phyloP scores from a whole-genome alignment of 768 basidiomycete species.

The Sarcodon sp. region DNA sequence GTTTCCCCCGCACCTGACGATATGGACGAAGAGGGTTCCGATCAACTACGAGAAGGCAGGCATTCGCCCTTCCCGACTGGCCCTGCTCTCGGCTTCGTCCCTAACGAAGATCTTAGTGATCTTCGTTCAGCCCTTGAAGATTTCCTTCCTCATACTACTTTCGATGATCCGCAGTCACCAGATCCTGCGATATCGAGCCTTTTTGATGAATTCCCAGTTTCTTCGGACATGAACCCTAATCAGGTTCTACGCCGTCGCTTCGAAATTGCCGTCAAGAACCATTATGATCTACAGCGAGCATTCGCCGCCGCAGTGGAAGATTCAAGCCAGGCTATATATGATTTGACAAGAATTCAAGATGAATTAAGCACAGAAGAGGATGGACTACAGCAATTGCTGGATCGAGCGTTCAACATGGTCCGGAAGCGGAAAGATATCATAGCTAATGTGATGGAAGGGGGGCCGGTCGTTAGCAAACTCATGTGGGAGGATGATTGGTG shows the following conservation, averaged over 20 bases:
- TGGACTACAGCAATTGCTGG: too few species aligned
- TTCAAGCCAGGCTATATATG: not conserved
- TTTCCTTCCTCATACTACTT: not conserved
- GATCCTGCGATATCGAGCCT: not conserved
- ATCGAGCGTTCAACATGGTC: too few species aligned
- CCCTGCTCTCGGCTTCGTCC: not conserved
- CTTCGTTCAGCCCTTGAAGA: not conserved
- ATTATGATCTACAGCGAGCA: not conserved
- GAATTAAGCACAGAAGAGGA: too few species aligned
- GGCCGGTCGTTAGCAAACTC: too few species aligned
- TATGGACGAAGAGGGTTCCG: too few species aligned
- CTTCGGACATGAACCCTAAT: too few species aligned
- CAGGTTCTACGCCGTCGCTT: not conserved
- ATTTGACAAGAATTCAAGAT: not conserved
- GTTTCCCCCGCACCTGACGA: too few species aligned
- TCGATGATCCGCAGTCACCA: not conserved
- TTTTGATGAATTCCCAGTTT: not conserved
- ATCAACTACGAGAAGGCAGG: too few species aligned
- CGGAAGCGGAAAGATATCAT: too few species aligned
- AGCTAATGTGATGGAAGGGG: too few species aligned
- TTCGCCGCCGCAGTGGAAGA: not conserved
- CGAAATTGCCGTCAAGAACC: not conserved
- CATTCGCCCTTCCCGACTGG: too few species aligned
- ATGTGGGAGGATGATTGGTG: not conserved
- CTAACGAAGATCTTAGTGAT: not conserved